Evolutionary conservation across 305 asterid species (phyloP), one percentile per base, ranked within the genome.

Genomic region (Fraxinus nigra): DNA sequence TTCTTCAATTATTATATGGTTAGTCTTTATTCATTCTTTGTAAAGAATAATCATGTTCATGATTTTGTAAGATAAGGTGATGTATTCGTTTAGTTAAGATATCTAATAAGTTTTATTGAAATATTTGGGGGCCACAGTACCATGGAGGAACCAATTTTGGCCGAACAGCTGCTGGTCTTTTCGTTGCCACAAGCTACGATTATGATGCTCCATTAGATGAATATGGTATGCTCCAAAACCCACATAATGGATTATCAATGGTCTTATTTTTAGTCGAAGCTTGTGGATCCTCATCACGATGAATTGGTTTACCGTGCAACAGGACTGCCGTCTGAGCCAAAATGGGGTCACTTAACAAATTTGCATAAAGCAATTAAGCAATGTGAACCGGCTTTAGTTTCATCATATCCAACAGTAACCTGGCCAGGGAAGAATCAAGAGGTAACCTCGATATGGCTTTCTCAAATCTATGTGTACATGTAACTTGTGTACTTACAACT

Each of bases 91-190:
- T 28, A 13, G 9, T 28, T 30, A 70, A 70, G 75, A 14, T 32
- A 6, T 32, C 43, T 32, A 13, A 70, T 33, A 16, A 2, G 28
- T 72, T 72, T 56, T 56, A 56, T 18, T 6, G 67, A 7, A 18
- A 56, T 56, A 70, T 70, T 70, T 4, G 75, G 37, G 0, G 83
- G 82, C 70, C 63, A 28, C 89, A 95, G 99, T 95, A 93, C 83
- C 99, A 95, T 18, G 99, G 99, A 56, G 99, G 99, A 63, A 95
- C 99, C 2, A 95, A 95, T 82, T 91, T 95, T 81, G 99, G 95
- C 48, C 90, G 98, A 75, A 89, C 90, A 59, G 85, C 95, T 61
- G 86, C 97, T 75, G 98, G 98, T 80, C 97, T 88, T 84, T 95
- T 95, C 70, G 82, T 95, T 14, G 88, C 99, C 86, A 92, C 99